Base-by-base conservation (phyloP, 192 early-diverging fungal genomes). In the Pilaira anomala region DNA sequence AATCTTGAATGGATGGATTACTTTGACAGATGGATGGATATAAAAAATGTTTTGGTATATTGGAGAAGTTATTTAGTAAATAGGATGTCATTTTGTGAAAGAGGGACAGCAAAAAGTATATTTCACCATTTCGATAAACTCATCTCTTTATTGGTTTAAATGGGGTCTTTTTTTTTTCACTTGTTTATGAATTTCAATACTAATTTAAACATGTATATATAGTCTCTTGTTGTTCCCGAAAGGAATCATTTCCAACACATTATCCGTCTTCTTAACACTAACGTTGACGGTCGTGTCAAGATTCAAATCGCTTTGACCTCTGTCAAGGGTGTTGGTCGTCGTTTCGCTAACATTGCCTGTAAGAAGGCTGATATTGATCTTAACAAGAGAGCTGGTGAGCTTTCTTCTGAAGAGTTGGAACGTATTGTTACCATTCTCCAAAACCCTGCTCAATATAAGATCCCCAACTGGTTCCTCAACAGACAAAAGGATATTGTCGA, bases 401-500 rank as follows among this genome's bases (percentile, higher is more conserved):
- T 97, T 66, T 85, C 88, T 81, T 90, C 88, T 80, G 96, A 97
- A 77, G 96, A 98, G 86, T 90, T 96, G 61, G 96, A 97, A 84
- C 93, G 96, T 72, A 80, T 98, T 55, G 94, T 98, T 60, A 93
- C 88, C 76, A 98, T 98, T 78, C 87, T 98, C 81, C 96, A 98
- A 82, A 96, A 97, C 92, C 96, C 96, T 62, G 89, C 90, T 73
- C 93, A 98, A 83, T 98, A 95, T 88, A 95, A 96, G 87, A 96
- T 98, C 85, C 96, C 96, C 65, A 83, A 91, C 82, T 98, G 96
- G 96, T 98, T 97, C 92, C 88, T 98, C 60, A 98, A 98, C 91
- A 89, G 94, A 80, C 96, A 98, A 80, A 98, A 97, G 91, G 94
- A 98, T 84, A 88, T 93, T 76, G 83, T 88, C 68, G 89, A 93